Percentiles rank a stretch among this genome's conserved stretches.
Conservation (phyloP, 1,284 basidiomycete species). For the Sanghuangporus weigelae region DNA sequence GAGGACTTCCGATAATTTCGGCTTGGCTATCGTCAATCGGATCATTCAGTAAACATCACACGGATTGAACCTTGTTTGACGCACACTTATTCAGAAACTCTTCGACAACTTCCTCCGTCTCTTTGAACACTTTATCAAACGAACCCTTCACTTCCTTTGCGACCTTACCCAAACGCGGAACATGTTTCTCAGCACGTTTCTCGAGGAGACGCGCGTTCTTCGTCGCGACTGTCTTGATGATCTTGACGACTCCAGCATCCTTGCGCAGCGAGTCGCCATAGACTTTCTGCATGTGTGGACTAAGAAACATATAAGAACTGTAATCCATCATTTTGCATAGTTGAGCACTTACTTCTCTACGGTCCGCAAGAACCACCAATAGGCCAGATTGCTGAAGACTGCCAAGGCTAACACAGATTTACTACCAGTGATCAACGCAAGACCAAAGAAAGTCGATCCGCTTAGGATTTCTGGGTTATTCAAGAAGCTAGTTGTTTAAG, state of each 20-base stretch:
- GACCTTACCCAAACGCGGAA: slow-evolving; percentile 71
- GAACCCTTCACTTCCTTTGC: slow-evolving; percentile 89
- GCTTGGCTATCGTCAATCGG: slow-evolving; percentile 38
- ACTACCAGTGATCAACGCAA: slow-evolving; percentile 86
- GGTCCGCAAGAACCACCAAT: slow-evolving; percentile 87
- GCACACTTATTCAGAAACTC: slow-evolving; percentile 90
- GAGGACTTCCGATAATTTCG: slow-evolving; percentile 73
- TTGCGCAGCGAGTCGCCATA: slow-evolving; percentile 91
- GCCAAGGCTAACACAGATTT: slow-evolving; percentile 85
- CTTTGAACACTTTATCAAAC: slow-evolving; percentile 92
- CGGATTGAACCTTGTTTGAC: slow-evolving; percentile 9
- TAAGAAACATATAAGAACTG: slow-evolving; percentile 28
- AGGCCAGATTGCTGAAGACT: slow-evolving; percentile 75
- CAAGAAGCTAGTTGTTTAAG: slow-evolving; percentile 53
- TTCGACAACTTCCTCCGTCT: slow-evolving; percentile 86
- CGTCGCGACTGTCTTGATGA: slow-evolving; percentile 86
- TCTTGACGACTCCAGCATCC: slow-evolving; percentile 95
- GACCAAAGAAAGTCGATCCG: slow-evolving; percentile 91
- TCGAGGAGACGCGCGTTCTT: slow-evolving; percentile 74
- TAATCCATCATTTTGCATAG: slow-evolving; percentile 1
- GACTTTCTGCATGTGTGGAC: slow-evolving; percentile 95
- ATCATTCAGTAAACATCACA: not conserved
- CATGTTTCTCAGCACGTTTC: slow-evolving; percentile 61
- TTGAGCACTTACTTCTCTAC: slow-evolving; percentile 75
- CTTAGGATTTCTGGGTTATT: slow-evolving; percentile 98